Conservation (phyloP, 306 rosid species). For the Glycine latifolia region DNA sequence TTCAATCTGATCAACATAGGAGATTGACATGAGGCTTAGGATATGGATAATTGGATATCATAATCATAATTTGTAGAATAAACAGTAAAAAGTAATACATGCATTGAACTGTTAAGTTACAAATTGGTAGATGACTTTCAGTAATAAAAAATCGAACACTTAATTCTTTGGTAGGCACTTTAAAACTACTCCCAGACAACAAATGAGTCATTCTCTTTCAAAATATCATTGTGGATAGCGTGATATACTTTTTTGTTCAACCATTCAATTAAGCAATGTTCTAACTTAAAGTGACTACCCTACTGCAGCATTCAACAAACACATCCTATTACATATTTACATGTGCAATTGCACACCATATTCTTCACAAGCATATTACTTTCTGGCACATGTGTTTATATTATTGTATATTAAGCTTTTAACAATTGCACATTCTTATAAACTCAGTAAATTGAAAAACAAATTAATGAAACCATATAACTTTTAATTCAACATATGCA, state of each 20-base stretch:
- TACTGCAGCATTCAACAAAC: background rate
- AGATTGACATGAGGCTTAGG: too few species aligned
- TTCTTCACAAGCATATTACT: background rate
- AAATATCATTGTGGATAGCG: background rate
- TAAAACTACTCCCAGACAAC: conserved; percentile 1
- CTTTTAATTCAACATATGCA: background rate
- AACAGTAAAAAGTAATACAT: too few species aligned
- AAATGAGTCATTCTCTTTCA: background rate
- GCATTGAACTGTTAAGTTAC: too few species aligned
- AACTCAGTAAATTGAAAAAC: background rate
- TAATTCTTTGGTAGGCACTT: background rate
- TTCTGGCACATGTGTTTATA: background rate
- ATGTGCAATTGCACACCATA: background rate
- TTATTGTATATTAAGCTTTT: background rate
- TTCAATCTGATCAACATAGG: too few species aligned
- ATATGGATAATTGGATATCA: too few species aligned
- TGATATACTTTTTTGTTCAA: background rate
- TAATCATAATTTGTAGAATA: too few species aligned
- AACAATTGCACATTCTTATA: background rate
- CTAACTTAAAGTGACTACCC: background rate
- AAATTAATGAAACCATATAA: background rate
- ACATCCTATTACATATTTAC: background rate
- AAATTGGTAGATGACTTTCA: too few species aligned
- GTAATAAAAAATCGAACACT: too few species aligned
- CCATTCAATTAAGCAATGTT: background rate